Evolutionary conservation across 495 filamentous ascomycete genomes (phyloP), one percentile per base, ranked within the genome.

Genomic region (Pseudoneurospora amorphoporcata): DNA sequence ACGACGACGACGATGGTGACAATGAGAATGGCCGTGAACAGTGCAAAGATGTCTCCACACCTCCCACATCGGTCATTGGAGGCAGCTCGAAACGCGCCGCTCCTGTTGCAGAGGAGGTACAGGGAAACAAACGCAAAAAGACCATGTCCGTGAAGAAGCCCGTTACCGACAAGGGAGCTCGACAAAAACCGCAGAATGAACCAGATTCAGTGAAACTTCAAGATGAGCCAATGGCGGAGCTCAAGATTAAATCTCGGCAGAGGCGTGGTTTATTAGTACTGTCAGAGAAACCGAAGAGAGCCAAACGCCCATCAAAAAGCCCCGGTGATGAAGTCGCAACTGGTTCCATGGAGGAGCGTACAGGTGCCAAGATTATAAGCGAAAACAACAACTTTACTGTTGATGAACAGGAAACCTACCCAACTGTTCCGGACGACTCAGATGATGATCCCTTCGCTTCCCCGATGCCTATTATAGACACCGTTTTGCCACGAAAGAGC

Each of bases 251-350:
- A 47, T 79, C 81, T 14, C 73, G 82, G 70, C 82, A 81, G 40
- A 85, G 82, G 69, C 77, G 84, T 68, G 83, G 84, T 39, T 70
- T 85, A 3, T 42, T 84, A 53, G 77, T 83, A 71, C 39, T 81
- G 5, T 74, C 78, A 7, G 82, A 84, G 69, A 77, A 76, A 70
- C 47, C 71, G 4, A 69, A 37, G 23, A 71, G 71, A 38, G 8
- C 69, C 0, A 71, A 72, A 69, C 70, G 69, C 65, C 23, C 47
- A 35, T 6, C 53, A 35, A 35, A 35, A 65, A 17, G 53, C 29
- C 10, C 53, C 1, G 35, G 29, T 65, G 14, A 35, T 17, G 29
- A 35, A 23, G 5, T 35, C 17, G 14, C 53, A 32, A 17, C 14
- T 29, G 53, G 29, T 29, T 6, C 14, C 29, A 17, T 65, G 53